A percentile compares a stretch with the other conserved stretches of the same genome.
These are phyloP conservation scores for Apophysomyces variabilis DNA, from an alignment of 371 early-diverging fungal species.

Conservation along the genomic window DNA sequence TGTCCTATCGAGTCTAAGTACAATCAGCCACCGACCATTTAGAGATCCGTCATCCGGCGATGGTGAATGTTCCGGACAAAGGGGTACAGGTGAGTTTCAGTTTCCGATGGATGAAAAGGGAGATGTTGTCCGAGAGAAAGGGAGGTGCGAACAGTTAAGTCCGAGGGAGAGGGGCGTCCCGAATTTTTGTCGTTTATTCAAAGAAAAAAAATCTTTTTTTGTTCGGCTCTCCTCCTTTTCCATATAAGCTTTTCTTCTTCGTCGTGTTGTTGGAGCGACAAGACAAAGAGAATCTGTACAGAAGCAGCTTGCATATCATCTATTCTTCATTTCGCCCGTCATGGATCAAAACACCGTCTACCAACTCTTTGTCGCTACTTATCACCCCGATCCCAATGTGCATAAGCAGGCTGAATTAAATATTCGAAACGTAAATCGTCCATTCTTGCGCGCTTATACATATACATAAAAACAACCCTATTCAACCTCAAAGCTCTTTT, in stretches of 20 bases:
- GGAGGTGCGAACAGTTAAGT: too few species aligned
- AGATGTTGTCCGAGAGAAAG: too few species aligned
- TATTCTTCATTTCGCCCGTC: constrained; percentile 5
- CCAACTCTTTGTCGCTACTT: constrained; percentile 77
- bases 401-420: constrained; percentile 75
- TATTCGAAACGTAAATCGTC: constrained; percentile 41
- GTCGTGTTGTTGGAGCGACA: constrained; percentile 12
- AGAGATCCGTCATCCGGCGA: too few species aligned
- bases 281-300: constrained; percentile 12
- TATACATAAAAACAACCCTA: background rate
- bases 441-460: background rate
- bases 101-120: too few species aligned
- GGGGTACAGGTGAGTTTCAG: too few species aligned
- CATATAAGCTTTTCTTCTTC: background rate
- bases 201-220: constrained; percentile 2
- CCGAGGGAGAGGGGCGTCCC: too few species aligned
- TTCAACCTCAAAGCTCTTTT: background rate
- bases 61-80: too few species aligned
- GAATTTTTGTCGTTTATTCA: background rate
- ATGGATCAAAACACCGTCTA: constrained; percentile 63
- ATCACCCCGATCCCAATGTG: constrained; percentile 78
- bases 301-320: constrained; percentile 4
- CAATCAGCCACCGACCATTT: too few species aligned
- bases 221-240: background rate
- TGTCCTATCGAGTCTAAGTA: too few species aligned